A percentile compares a stretch with the other conserved stretches of the same genome.
phyloP scores from a whole-genome alignment of 2,329 filamentous ascomycete genomes.

The Pseudogymnoascus sp. region DNA sequence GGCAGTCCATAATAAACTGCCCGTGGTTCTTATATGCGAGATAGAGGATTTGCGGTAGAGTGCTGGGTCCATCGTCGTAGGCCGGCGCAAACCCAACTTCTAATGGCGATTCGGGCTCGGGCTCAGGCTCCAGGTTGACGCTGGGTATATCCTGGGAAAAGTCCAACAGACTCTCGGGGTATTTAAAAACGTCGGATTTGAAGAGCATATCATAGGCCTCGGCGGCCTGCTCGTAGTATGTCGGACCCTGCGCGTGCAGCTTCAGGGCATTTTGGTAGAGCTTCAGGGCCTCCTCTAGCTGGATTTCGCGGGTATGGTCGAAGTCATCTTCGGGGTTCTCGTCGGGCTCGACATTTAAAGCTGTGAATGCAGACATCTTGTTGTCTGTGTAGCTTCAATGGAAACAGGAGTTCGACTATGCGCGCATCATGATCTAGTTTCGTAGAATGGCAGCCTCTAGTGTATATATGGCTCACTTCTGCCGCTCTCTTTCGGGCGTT shows the following conservation, averaged over 20 bases:
- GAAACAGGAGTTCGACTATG: neutral
- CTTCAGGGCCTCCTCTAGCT: slow-evolving; percentile 88
- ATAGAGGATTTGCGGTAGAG: slow-evolving; percentile 80
- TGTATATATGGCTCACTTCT: neutral
- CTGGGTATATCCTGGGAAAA: slow-evolving; percentile 54
- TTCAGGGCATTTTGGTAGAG: slow-evolving; percentile 87
- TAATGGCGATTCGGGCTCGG: slow-evolving; percentile 41
- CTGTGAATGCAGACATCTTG: slow-evolving; percentile 55
- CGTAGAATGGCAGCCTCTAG: neutral
- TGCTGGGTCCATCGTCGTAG: slow-evolving; percentile 68
- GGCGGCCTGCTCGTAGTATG: slow-evolving; percentile 65
- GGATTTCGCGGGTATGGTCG: slow-evolving; percentile 91
- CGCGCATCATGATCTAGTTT: neutral
- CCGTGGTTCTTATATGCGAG: slow-evolving; percentile 93
- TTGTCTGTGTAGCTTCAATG: neutral
- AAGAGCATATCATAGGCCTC: slow-evolving; percentile 81
- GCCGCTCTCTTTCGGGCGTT: neutral
- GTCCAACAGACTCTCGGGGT: slow-evolving; percentile 68
- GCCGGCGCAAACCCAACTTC: slow-evolving; percentile 49
- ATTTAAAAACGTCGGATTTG: slow-evolving; percentile 86
- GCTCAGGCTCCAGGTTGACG: slow-evolving; percentile 31
- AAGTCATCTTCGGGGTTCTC: slow-evolving; percentile 84
- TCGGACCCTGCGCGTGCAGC: slow-evolving; percentile 78
- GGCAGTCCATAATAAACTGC: slow-evolving; percentile 76
- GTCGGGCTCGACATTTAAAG: slow-evolving; percentile 90